A percentile compares a stretch with the other conserved stretches of the same genome.
Conservation (phyloP, 129 eudicot genomes). For the Flaveria brownii region DNA sequence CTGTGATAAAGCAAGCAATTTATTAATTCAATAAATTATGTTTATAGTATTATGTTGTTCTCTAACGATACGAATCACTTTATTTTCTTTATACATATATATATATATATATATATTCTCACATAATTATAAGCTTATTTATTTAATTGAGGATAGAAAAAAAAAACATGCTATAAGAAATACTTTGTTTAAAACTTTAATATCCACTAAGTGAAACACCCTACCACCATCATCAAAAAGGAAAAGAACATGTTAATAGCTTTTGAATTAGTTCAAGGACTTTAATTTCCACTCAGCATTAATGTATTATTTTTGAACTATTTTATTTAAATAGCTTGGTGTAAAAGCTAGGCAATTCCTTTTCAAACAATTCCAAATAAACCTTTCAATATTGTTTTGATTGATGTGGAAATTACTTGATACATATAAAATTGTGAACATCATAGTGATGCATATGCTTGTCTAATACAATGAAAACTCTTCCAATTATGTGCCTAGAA, state of each 20-base stretch:
- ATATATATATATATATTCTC: not conserved
- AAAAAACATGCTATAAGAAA: not conserved
- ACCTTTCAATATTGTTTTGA: not conserved
- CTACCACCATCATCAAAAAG: conserved; percentile 25
- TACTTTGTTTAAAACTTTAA: conserved; percentile 19
- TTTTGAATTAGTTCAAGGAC: conserved; percentile 26
- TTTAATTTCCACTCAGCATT: conserved; percentile 30
- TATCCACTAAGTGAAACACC: conserved; percentile 20
- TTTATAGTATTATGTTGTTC: not conserved
- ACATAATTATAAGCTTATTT: not conserved
- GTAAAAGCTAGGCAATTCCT: conserved; percentile 25
- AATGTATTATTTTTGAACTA: not conserved
- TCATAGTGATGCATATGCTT: conserved; percentile 1
- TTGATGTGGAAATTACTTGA: not conserved
- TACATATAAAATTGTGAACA: not conserved
- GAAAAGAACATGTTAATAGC: conserved; percentile 24
- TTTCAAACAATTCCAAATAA: conserved; percentile 13
- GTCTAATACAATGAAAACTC: conserved; percentile 5
- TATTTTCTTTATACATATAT: not conserved
- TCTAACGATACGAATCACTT: too few species aligned
- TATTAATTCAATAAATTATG: not conserved
- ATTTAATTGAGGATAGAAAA: not conserved
- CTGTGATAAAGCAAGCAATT: too few species aligned
- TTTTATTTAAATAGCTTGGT: conserved; percentile 4
- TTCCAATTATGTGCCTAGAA: not conserved